Percentiles rank a stretch among this genome's conserved stretches.
Conservation (phyloP, 345 rosid species). For the Brassica rapa region DNA sequence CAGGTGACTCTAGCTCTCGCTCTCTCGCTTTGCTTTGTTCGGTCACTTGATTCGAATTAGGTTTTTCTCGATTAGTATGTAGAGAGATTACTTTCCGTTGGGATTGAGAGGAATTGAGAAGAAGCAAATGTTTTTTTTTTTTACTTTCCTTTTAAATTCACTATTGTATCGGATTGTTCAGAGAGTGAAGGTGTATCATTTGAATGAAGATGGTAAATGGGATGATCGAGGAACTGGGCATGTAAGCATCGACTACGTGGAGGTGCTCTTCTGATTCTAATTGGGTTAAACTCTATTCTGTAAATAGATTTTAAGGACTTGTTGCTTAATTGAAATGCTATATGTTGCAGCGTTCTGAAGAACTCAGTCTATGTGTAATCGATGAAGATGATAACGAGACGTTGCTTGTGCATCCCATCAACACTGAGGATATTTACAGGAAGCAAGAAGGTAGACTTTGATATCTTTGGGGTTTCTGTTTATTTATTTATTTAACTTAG, state of each 20-base stretch:
- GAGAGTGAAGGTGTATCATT: constrained; percentile 94
- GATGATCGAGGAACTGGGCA: constrained; percentile 99
- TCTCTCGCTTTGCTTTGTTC: constrained; percentile 15
- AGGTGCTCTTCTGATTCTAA: constrained; percentile 56
- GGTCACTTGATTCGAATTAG: constrained; percentile 26
- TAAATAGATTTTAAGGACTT: no score
- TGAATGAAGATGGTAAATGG: constrained; percentile 94
- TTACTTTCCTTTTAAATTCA: no score
- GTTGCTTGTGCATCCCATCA: constrained; percentile 83
- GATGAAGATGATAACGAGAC: constrained; percentile 95
- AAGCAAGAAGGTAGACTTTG: constrained; percentile 89
- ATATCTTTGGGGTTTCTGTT: constrained; percentile 1
- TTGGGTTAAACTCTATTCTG: constrained; percentile 19
- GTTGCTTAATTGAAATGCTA: neutral
- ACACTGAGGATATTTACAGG: constrained; percentile 87
- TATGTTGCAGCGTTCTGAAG: constrained; percentile 81
- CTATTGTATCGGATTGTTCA: constrained; percentile 31
- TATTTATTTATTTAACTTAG: neutral
- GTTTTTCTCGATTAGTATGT: constrained; percentile 6
- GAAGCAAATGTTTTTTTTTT: neutral
- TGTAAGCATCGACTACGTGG: constrained; percentile 79
- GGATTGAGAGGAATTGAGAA: no score
- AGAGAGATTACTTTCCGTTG: no score
- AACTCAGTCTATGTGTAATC: constrained; percentile 74
- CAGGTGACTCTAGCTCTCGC: constrained; percentile 52